Evolutionary conservation across 257 asterid genomes (phyloP).

Genomic region (Eustoma russellianum): DNA sequence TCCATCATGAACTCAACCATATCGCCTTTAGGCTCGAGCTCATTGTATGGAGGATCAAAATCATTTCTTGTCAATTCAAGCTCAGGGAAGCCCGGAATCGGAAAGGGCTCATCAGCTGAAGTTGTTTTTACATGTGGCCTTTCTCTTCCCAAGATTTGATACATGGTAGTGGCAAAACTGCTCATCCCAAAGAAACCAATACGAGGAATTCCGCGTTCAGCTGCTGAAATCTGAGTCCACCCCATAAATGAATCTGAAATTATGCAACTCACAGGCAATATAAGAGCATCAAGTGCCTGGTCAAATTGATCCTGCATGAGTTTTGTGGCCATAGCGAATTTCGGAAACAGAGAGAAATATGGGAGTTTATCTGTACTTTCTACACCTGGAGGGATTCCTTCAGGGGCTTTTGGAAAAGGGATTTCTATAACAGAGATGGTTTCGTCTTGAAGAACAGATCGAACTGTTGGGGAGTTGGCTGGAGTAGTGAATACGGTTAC

Average conservation of each 20-base stretch:
- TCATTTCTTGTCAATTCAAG: conserved; percentile 44
- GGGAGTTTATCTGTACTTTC: conserved; percentile 61
- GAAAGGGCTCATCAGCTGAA: conserved; percentile 33
- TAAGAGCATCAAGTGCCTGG: conserved; percentile 20
- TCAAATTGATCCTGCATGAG: conserved; percentile 52
- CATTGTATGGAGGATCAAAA: conserved; percentile 40
- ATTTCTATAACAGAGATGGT: conserved; percentile 33
- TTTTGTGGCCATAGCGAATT: conserved; percentile 33
- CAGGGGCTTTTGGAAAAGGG: conserved; percentile 46
- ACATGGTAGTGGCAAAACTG: conserved; percentile 35
- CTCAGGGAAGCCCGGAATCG: conserved; percentile 30
- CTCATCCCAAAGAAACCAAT: conserved; percentile 48
- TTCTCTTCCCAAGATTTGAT: conserved; percentile 18
- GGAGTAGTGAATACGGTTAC: conserved; percentile 67
- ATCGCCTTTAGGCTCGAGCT: conserved; percentile 43
- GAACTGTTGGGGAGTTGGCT: conserved; percentile 37
- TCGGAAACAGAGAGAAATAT: conserved; percentile 22
- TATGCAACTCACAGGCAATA: conserved; percentile 31
- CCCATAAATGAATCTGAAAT: conserved; percentile 57
- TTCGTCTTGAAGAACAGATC: conserved; percentile 20
- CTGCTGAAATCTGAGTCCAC: conserved; percentile 50
- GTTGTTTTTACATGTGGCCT: conserved; percentile 31
- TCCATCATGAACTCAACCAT: conserved; percentile 40
- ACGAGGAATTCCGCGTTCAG: conserved; percentile 35
- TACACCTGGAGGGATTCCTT: conserved; percentile 46